Evolutionary conservation across 2,329 filamentous ascomycete species (phyloP).

Genomic region (Herpomyces periplanetae): DNA sequence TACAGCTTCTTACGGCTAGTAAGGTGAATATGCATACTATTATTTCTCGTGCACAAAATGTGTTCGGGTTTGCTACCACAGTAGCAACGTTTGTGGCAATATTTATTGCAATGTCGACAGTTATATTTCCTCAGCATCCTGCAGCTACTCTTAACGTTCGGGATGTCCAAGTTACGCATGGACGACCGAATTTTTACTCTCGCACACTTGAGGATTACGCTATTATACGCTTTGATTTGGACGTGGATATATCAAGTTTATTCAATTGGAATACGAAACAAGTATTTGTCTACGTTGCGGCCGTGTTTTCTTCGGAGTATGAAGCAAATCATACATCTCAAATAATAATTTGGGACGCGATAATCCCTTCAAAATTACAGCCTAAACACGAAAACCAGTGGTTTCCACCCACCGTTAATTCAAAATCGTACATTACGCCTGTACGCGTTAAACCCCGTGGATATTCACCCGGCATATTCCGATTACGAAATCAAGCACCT

Average conservation of each 20-base stretch:
- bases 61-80: constrained; percentile 92
- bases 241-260: constrained; percentile 33
- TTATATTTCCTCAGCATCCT: constrained; percentile 26
- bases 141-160: constrained; percentile 20
- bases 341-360: constrained; percentile 77
- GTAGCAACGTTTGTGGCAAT: constrained; percentile 44
- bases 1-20: too few species aligned
- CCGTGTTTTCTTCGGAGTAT: constrained; percentile 15
- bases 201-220: constrained; percentile 80
- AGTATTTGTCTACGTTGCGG: constrained; percentile 78
- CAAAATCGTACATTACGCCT: constrained; percentile 16
- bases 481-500: constrained; percentile 43
- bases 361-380: constrained; percentile 36
- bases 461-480: constrained; percentile 22
- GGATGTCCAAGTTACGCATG: constrained; percentile 65
- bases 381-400: constrained; percentile 13
- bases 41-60: constrained; percentile 47
- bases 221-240: constrained; percentile 62
- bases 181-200: constrained; percentile 81
- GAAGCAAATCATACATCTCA: constrained; percentile 14
- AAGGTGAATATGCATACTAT: constrained; percentile 36
- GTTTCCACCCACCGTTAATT: constrained; percentile 15
- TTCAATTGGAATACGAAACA: constrained; percentile 99
- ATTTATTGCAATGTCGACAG: constrained; percentile 39
- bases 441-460: constrained; percentile 13